A percentile compares a stretch with the other conserved stretches of the same genome.
Conservation (phyloP, 1,284 basidiomycete genomes). For the Schizophyllum commune region DNA sequence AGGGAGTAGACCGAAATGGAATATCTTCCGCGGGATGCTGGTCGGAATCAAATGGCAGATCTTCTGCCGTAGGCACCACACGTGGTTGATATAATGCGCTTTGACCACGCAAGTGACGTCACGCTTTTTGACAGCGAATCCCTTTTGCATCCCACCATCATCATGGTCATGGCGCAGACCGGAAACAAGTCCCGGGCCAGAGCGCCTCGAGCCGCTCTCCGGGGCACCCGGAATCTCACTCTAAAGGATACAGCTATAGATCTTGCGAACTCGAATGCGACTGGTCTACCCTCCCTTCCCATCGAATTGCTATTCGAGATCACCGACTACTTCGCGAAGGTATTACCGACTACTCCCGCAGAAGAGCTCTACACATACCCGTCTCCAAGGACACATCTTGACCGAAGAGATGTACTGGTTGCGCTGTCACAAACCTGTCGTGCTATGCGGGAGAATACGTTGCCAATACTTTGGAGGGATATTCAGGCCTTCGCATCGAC, state of each 20-base stretch:
- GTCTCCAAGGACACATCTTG: neutral
- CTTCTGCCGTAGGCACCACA: neutral
- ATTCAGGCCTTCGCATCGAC: neutral
- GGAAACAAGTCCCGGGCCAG: no score
- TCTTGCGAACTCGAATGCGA: no score
- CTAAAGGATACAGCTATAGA: no score
- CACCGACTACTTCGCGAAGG: neutral
- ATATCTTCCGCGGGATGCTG: no score
- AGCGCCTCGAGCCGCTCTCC: no score
- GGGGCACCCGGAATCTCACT: no score
- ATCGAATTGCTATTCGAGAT: neutral
- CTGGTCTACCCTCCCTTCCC: neutral
- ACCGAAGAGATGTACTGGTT: neutral
- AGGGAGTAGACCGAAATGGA: no score
- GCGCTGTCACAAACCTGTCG: neutral
- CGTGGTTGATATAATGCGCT: neutral
- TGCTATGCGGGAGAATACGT: neutral
- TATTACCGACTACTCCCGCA: neutral
- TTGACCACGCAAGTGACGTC: neutral
- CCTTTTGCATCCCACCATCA: neutral
- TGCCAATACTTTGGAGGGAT: neutral
- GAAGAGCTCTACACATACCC: neutral
- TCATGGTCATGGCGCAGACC: no score
- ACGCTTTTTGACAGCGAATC: neutral
- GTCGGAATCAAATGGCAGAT: no score